Percentiles rank a stretch among this genome's conserved stretches.
Evolutionary conservation across 148 eudicot genomes (phyloP).

Genomic region (Chenopodium formosanum): DNA sequence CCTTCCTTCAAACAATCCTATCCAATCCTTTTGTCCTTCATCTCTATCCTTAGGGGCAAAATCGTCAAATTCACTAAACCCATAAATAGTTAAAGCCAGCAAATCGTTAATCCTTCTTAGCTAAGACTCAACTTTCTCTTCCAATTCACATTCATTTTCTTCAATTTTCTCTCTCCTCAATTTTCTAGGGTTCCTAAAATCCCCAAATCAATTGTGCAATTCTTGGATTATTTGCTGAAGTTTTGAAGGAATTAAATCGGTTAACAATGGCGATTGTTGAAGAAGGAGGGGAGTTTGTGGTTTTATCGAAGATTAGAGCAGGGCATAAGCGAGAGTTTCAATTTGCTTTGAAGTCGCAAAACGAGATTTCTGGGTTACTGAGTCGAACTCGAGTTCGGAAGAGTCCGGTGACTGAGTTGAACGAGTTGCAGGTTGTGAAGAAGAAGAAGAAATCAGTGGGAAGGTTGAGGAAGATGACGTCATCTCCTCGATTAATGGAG

Average conservation of each 20-base stretch:
- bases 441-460: slow-evolving; percentile 17
- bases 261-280: slow-evolving; percentile 36
- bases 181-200: not conserved
- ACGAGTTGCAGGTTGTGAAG: not conserved
- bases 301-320: slow-evolving; percentile 39
- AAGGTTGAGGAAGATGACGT: slow-evolving; percentile 4
- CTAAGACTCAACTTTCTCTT: not conserved
- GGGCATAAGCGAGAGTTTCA: slow-evolving; percentile 41
- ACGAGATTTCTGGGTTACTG: slow-evolving; percentile 35
- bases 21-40: not conserved
- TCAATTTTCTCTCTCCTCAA: not conserved
- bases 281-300: slow-evolving; percentile 34
- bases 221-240: not conserved
- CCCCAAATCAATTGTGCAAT: not conserved
- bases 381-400: slow-evolving; percentile 52
- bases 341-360: slow-evolving; percentile 59
- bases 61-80: not conserved
- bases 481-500: not conserved
- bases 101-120: not conserved
- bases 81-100: not conserved
- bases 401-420: slow-evolving; percentile 10
- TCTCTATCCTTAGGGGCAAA: not conserved
- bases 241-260: not conserved
- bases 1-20: not conserved
- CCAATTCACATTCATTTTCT: not conserved